Base-by-base conservation (phyloP, 177 flowering plant genomes). In the Vitis hybrid region DNA sequence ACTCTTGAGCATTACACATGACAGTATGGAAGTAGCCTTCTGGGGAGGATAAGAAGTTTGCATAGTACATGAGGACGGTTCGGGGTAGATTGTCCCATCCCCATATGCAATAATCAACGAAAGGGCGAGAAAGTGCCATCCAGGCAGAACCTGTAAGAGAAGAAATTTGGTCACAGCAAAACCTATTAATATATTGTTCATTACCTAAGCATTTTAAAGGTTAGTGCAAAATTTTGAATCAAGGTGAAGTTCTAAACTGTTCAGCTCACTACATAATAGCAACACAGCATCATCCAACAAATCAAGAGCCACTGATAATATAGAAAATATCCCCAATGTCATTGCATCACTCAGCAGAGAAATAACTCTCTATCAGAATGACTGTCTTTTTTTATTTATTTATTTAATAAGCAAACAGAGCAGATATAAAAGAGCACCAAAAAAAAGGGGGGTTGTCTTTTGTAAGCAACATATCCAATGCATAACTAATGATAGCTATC, bases 21-120 rank as follows among this genome's bases (percentile, higher is more conserved):
- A 88, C 93, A 1, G 93, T 88, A 76, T 88, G 93, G 75, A 88
- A 88, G 72, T 88, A 88, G 26, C 93, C 93, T 79, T 88, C 93
- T 1, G 93, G 93, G 19, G 93, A 87, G 39, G 93, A 88, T 18
- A 88, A 48, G 73, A 87, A 88, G 70, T 87, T 88, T 20, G 91
- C 73, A 71, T 88, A 88, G 68, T 88, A 88, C 93, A 88, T 88
- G 16, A 88, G 89, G 18, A 79, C 89, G 4, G 79, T 82, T 61
- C 93, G 82, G 11, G 93, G 93, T 48, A 88, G 73, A 74, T 82
- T 88, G 77, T 88, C 90, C 87, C 89, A 88, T 63, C 90, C 93
- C 93, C 93, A 88, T 68, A 88, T 82, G 81, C 84, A 84, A 71
- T 81, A 88, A 70, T 88, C 91, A 45, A 88, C 68, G 66, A 88